Evolutionary conservation across 2,329 filamentous ascomycete species (phyloP).

Genomic region (Fusarium sp.): DNA sequence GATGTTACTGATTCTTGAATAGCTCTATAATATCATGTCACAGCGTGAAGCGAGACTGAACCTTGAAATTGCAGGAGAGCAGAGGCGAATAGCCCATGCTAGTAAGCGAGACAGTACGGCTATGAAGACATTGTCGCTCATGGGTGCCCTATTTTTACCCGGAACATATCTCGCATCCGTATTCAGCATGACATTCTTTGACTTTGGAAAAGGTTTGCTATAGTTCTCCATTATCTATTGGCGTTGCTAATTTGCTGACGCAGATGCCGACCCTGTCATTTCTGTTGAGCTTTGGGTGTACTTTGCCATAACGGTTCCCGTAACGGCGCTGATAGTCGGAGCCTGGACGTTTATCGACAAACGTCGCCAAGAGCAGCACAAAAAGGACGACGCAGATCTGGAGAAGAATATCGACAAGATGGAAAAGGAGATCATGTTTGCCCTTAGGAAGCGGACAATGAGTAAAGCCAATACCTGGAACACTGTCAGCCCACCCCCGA

Average conservation of each 20-base stretch:
- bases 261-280: conserved; percentile 54
- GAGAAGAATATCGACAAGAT: conserved; percentile 65
- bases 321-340: conserved; percentile 64
- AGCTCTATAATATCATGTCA: conserved; percentile 74
- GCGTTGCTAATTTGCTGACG: neutral
- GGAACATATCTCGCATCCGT: conserved; percentile 71
- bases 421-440: conserved; percentile 66
- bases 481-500: conserved; percentile 48
- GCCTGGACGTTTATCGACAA: conserved; percentile 66
- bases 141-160: conserved; percentile 71
- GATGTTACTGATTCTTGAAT: conserved; percentile 9
- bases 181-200: conserved; percentile 74
- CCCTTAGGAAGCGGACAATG: conserved; percentile 66
- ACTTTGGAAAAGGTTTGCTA: conserved; percentile 61
- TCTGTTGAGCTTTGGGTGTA: conserved; percentile 69
- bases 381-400: conserved; percentile 60
- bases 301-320: conserved; percentile 68
- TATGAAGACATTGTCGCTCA: conserved; percentile 72
- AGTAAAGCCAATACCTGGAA: conserved; percentile 66
- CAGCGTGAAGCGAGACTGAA: conserved; percentile 72
- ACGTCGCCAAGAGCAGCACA: conserved; percentile 59
- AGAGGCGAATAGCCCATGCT: conserved; percentile 67
- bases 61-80: conserved; percentile 69
- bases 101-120: conserved; percentile 70
- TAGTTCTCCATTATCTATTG: neutral